Percentiles rank a stretch among this genome's conserved stretches.
Evolutionary conservation across 1,284 basidiomycete species (phyloP).

Genomic region (Tetrapyrgos nigripes): DNA sequence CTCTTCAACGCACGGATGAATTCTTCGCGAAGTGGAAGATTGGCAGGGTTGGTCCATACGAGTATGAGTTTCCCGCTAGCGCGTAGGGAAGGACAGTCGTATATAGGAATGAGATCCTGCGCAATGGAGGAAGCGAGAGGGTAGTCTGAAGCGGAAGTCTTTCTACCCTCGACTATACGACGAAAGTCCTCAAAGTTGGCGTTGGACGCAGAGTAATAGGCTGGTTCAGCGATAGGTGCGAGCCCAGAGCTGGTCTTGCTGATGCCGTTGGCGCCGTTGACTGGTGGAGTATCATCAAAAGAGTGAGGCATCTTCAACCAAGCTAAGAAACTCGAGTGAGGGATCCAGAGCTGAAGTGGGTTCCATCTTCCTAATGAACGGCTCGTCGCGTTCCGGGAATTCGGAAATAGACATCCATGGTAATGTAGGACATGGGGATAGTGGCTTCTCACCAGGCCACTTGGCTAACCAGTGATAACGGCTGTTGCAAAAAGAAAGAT

Average conservation of each 20-base stretch:
- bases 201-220: background rate
- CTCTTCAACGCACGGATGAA: slow-evolving; percentile 1
- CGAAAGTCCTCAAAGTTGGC: background rate
- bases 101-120: background rate
- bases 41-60: background rate
- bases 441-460: too few relatives aligned
- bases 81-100: background rate
- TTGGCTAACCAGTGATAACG: too few relatives aligned
- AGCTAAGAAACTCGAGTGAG: too few relatives aligned
- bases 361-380: too few relatives aligned
- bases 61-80: background rate
- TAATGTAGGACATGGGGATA: too few relatives aligned
- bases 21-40: background rate
- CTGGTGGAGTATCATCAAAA: too few relatives aligned
- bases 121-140: background rate
- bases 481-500: too few relatives aligned
- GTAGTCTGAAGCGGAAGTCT: background rate
- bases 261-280: background rate
- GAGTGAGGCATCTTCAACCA: too few relatives aligned
- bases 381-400: too few relatives aligned
- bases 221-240: background rate
- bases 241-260: background rate
- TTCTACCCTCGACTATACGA: background rate
- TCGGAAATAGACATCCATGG: too few relatives aligned
- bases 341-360: too few relatives aligned